These are phyloP conservation scores for Neofusicoccum ribis DNA, from an alignment of 2,329 filamentous ascomycete species.

Conservation along the genomic window DNA sequence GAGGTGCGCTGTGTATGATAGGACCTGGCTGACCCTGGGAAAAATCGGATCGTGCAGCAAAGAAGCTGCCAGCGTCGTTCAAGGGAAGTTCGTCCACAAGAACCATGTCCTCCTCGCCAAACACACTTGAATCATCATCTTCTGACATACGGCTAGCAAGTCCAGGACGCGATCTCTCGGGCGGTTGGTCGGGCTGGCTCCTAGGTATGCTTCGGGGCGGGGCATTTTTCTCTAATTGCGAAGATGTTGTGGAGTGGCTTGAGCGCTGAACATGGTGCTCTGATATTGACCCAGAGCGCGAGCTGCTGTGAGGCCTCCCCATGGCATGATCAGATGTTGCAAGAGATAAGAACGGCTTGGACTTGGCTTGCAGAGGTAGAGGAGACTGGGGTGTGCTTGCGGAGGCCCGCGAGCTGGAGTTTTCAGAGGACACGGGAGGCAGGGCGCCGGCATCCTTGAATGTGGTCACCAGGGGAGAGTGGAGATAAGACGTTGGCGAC, in stretches of 20 bases:
- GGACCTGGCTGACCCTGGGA: constrained; percentile 4
- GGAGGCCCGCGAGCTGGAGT: constrained; percentile 29
- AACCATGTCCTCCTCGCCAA: constrained; percentile 19
- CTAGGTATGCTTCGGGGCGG: constrained; percentile 14
- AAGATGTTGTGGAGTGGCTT: constrained; percentile 19
- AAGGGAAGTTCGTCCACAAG: constrained; percentile 19
- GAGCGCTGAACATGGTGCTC: constrained; percentile 9
- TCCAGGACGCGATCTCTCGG: not conserved
- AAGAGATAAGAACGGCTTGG: constrained; percentile 30
- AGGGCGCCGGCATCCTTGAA: constrained; percentile 37
- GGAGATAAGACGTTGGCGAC: constrained; percentile 36
- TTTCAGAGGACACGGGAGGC: constrained; percentile 21
- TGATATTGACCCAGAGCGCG: constrained; percentile 15
- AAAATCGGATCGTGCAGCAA: not conserved
- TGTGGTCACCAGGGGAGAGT: constrained; percentile 38
- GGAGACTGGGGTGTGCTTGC: constrained; percentile 33
- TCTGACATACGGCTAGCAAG: constrained; percentile 12
- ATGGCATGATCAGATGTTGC: constrained; percentile 21
- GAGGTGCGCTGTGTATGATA: constrained; percentile 7
- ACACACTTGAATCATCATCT: constrained; percentile 18
- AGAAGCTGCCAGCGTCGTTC: constrained; percentile 11
- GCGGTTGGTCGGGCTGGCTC: constrained; percentile 4
- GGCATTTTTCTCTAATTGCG: constrained; percentile 11
- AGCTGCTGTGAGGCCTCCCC: not conserved
- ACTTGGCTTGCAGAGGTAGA: constrained; percentile 29